These are phyloP conservation scores for Thielaviopsis euricoi DNA, from an alignment of 2,329 filamentous ascomycete species.

Conservation along the genomic window DNA sequence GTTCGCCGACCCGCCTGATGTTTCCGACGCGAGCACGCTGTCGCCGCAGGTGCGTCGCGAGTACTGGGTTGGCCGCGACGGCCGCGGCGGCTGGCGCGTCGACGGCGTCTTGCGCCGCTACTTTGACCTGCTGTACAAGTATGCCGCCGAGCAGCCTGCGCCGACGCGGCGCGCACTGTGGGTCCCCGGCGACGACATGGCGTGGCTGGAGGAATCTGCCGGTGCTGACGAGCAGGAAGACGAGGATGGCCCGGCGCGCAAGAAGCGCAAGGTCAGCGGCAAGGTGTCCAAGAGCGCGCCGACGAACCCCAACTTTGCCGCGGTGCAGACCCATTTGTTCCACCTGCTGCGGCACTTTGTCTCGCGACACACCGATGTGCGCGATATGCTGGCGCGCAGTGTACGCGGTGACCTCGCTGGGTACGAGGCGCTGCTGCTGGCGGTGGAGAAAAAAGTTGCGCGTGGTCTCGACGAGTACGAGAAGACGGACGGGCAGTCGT, in stretches of 20 bases:
- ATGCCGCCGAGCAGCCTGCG: constrained; percentile 50
- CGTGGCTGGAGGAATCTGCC: constrained; percentile 26
- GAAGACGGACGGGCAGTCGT: constrained; percentile 31
- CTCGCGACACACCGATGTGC: constrained; percentile 60
- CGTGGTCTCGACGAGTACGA: constrained; percentile 55
- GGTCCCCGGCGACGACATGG: constrained; percentile 39
- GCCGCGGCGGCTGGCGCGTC: constrained; percentile 70
- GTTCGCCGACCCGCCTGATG: constrained; percentile 30
- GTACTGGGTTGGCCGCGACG: constrained; percentile 71
- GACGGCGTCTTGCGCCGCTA: constrained; percentile 81
- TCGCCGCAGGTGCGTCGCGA: constrained; percentile 52
- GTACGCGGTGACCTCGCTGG: constrained; percentile 54
- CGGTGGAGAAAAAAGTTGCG: constrained; percentile 62
- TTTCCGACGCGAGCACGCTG: constrained; percentile 22
- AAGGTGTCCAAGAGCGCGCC: constrained; percentile 10
- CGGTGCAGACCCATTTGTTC: constrained; percentile 86
- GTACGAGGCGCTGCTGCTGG: constrained; percentile 58
- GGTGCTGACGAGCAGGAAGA: constrained; percentile 15
- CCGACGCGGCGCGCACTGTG: constrained; percentile 59
- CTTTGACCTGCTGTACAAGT: constrained; percentile 71
- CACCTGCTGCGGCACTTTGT: constrained; percentile 76
- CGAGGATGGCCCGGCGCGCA: constrained; percentile 30
- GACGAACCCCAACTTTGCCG: constrained; percentile 43
- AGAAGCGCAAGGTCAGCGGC: constrained; percentile 28
- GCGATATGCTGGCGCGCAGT: constrained; percentile 63